Conservation (phyloP, 139 green algal species). For the Chlamydomonas asymmetrica region DNA sequence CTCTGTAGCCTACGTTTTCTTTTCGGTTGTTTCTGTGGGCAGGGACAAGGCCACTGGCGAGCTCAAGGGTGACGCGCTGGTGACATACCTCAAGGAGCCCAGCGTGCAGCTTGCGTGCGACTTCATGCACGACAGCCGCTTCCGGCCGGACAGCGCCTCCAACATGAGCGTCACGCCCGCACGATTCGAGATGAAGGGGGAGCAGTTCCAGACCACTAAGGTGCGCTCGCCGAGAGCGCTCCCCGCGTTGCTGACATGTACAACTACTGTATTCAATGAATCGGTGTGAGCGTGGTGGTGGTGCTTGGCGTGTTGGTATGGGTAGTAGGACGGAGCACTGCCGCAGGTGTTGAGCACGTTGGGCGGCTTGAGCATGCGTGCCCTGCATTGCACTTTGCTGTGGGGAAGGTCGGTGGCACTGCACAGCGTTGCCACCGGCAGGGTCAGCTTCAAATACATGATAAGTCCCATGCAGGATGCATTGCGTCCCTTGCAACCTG, state of each 20-base stretch:
- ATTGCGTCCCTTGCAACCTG: no score
- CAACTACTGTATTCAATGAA: no score
- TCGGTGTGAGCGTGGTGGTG: background rate
- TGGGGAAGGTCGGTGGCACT: no score
- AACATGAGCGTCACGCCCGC: constrained; percentile 47
- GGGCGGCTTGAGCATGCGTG: no score
- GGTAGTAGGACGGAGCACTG: no score
- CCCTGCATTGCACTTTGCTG: no score
- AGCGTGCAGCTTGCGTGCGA: constrained; percentile 21
- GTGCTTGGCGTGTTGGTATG: no score
- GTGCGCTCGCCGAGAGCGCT: background rate
- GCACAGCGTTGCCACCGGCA: no score
- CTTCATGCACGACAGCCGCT: constrained; percentile 11
- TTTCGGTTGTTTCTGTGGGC: background rate
- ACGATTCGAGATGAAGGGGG: constrained; percentile 85
- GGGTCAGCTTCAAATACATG: no score
- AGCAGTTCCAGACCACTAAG: background rate
- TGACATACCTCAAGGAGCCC: constrained; percentile 83
- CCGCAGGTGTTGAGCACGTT: no score
- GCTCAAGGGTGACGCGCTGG: constrained; percentile 84
- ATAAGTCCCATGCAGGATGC: no score
- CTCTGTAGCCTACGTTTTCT: constrained; percentile 3
- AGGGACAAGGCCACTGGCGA: constrained; percentile 60
- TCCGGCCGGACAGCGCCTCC: constrained; percentile 1
- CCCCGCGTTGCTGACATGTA: constrained; percentile 1